These are phyloP conservation scores for Punica granatum DNA, from an alignment of 345 rosid species.

Conservation along the genomic window DNA sequence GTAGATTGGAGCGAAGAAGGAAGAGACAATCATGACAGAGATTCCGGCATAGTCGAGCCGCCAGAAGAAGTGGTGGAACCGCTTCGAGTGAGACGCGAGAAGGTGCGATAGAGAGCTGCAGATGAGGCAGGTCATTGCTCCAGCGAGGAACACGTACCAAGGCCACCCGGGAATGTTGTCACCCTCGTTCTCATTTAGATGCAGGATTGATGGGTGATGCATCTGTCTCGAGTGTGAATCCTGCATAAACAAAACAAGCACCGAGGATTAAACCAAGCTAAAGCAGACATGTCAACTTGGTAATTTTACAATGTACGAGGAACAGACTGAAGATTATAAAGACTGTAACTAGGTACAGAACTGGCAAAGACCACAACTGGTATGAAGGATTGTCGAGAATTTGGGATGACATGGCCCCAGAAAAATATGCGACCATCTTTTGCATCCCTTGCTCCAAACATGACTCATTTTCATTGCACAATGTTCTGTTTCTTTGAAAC, in stretches of 20 bases:
- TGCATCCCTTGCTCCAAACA: too few relatives aligned
- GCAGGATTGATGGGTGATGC: conserved; percentile 9
- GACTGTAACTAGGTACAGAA: too few relatives aligned
- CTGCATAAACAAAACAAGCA: conserved; percentile 31
- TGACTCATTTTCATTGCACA: too few relatives aligned
- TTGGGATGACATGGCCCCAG: too few relatives aligned
- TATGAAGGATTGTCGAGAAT: too few relatives aligned
- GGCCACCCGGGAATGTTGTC: conserved; percentile 66
- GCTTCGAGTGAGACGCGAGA: conserved; percentile 79
- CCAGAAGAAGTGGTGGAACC: conserved; percentile 79
- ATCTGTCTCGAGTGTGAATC: conserved; percentile 33
- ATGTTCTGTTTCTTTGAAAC: too few relatives aligned
- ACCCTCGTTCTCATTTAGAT: conserved; percentile 20
- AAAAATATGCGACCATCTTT: too few relatives aligned
- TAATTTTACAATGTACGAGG: too few relatives aligned
- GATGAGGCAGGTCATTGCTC: conserved; percentile 79
- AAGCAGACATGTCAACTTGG: too few relatives aligned
- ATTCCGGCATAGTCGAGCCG: conserved; percentile 92
- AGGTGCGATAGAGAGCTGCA: conserved; percentile 94
- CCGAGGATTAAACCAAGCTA: not conserved
- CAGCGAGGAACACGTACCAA: conserved; percentile 77
- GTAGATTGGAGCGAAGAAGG: conserved; percentile 86
- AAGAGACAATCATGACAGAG: conserved; percentile 82
- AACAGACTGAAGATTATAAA: too few relatives aligned
- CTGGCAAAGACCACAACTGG: too few relatives aligned